Percentiles rank a stretch among this genome's conserved stretches.
These are phyloP conservation scores for Zymoseptoria crescenta DNA, from an alignment of 2,329 filamentous ascomycete genomes.

Conservation along the genomic window DNA sequence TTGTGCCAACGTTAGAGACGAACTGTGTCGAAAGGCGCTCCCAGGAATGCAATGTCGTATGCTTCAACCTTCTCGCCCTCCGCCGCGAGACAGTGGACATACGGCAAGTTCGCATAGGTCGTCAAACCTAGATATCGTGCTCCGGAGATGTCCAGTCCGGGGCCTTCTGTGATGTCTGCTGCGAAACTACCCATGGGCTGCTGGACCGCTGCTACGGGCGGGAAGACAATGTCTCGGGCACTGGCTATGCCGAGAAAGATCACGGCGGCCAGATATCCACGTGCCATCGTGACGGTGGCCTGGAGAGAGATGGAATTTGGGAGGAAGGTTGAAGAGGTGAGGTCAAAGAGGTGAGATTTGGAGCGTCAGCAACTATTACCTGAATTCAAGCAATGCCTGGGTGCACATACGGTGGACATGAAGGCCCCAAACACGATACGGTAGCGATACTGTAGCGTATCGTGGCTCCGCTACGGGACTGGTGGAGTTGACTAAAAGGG, in stretches of 20 bases:
- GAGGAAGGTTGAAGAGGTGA: not conserved
- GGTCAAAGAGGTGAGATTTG: not conserved
- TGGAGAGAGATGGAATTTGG: not conserved
- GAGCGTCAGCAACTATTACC: not conserved
- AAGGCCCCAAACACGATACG: not conserved
- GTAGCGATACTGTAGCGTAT: not conserved
- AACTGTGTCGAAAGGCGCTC: constrained; percentile 45
- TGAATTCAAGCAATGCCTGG: not conserved
- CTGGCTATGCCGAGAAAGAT: not conserved
- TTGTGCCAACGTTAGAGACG: not conserved
- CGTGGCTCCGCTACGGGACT: not conserved
- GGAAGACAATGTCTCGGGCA: constrained; percentile 39
- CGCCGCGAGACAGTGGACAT: constrained; percentile 39
- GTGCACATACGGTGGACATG: not conserved
- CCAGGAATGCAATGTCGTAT: constrained; percentile 44
- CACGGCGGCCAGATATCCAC: not conserved
- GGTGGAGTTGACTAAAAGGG: not conserved
- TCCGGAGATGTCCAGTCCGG: constrained; percentile 17
- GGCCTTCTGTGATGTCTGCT: constrained; percentile 4
- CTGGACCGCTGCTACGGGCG: constrained; percentile 28
- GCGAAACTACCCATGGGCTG: constrained; percentile 25
- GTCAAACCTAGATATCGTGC: constrained; percentile 35
- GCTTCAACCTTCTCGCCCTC: constrained; percentile 31
- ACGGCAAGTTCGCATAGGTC: constrained; percentile 43
- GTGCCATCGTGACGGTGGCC: not conserved